Evolutionary conservation across 2,329 filamentous ascomycete genomes (phyloP).

Genomic region (Ploettnerulaceae sp.): DNA sequence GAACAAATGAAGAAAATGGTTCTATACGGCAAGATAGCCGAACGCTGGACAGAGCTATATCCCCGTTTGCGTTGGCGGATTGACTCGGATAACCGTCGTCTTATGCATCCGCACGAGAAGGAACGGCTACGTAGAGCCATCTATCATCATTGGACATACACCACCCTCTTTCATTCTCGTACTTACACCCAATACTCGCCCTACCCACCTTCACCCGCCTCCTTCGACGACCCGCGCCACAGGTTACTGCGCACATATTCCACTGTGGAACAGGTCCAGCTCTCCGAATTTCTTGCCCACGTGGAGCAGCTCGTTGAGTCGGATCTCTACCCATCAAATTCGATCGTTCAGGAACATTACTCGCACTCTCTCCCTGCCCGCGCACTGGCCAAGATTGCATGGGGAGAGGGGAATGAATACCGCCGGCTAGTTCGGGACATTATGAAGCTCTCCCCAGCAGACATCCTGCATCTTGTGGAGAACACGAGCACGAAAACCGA

Average conservation of each 20-base stretch:
- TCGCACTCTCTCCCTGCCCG: constrained; percentile 22
- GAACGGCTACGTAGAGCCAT: constrained; percentile 28
- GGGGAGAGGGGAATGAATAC: constrained; percentile 29
- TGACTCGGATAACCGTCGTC: constrained; percentile 29
- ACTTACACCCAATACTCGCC: constrained; percentile 29
- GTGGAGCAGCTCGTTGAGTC: constrained; percentile 28
- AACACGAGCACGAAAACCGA: constrained; percentile 29
- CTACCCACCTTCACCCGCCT: constrained; percentile 22
- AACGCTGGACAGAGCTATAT: constrained; percentile 32
- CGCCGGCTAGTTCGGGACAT: constrained; percentile 25
- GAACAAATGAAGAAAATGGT: constrained; percentile 32
- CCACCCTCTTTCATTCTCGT: constrained; percentile 31
- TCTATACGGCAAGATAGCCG: constrained; percentile 28
- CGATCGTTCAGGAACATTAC: constrained; percentile 28
- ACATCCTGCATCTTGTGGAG: constrained; percentile 29
- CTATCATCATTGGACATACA: constrained; percentile 33
- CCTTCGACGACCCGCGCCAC: constrained; percentile 27
- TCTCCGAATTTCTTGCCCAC: constrained; percentile 30
- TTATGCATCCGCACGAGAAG: constrained; percentile 28
- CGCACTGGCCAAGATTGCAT: constrained; percentile 28
- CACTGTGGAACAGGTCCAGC: constrained; percentile 28
- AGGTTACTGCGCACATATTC: constrained; percentile 28
- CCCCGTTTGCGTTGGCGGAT: constrained; percentile 32
- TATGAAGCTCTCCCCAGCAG: constrained; percentile 28
- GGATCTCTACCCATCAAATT: constrained; percentile 31